Conservation (phyloP, 495 filamentous ascomycete genomes). For the Podospora anserina region DNA sequence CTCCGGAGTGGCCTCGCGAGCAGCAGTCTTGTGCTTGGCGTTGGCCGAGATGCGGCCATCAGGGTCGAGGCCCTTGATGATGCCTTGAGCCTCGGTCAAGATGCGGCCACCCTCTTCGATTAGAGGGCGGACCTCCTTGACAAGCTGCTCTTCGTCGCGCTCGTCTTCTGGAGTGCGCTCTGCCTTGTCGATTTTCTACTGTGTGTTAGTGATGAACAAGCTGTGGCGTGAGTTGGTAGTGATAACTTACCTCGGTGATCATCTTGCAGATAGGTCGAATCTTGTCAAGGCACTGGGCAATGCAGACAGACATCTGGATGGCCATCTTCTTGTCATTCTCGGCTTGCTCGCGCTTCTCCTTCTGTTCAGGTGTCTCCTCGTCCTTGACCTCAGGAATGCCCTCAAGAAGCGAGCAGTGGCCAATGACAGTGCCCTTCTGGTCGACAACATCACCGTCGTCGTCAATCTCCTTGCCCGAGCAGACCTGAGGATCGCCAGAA, state of each 20-base stretch:
- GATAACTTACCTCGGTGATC: conserved; percentile 56
- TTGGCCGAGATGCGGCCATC: conserved; percentile 82
- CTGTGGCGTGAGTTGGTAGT: background rate
- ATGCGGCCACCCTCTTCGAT: conserved; percentile 81
- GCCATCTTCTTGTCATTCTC: conserved; percentile 74
- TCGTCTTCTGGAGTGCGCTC: conserved; percentile 85
- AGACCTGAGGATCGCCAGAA: conserved; percentile 64
- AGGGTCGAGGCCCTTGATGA: conserved; percentile 86
- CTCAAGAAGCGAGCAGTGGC: conserved; percentile 74
- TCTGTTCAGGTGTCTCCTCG: conserved; percentile 49
- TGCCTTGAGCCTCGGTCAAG: conserved; percentile 82
- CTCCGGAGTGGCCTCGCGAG: conserved; percentile 80
- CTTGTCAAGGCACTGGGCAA: conserved; percentile 75
- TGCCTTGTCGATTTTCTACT: conserved; percentile 71
- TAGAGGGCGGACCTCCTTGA: conserved; percentile 78
- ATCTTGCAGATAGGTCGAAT: conserved; percentile 82
- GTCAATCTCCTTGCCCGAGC: conserved; percentile 76
- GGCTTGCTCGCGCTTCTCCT: conserved; percentile 50
- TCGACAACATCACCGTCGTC: conserved; percentile 84
- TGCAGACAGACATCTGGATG: conserved; percentile 68
- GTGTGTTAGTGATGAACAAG: background rate
- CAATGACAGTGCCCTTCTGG: conserved; percentile 73
- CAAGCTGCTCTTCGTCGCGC: conserved; percentile 85
- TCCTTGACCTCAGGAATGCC: conserved; percentile 58
- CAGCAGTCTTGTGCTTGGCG: conserved; percentile 75